These are phyloP conservation scores for Gossypioides kirkii DNA, from an alignment of 345 rosid genomes.

Conservation along the genomic window DNA sequence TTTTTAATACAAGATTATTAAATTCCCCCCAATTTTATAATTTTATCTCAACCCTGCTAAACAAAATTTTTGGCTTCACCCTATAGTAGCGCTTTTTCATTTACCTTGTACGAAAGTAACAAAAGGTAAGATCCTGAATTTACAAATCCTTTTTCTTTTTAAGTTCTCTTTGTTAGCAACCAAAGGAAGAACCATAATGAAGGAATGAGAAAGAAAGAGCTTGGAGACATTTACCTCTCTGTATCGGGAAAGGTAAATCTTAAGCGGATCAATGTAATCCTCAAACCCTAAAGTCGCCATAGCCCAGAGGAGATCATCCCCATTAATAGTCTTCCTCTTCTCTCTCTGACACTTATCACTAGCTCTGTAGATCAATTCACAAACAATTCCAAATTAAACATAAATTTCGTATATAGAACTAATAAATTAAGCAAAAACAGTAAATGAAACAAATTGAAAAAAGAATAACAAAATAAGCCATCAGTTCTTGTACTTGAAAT, in stretches of 20 bases:
- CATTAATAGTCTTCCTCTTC: constrained; percentile 94
- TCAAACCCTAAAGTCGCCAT: constrained; percentile 97
- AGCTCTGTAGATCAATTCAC: constrained; percentile 48
- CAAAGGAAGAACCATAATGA: background rate
- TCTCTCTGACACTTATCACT: constrained; percentile 98
- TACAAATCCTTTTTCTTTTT: background rate
- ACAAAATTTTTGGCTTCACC: too few relatives aligned
- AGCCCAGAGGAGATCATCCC: constrained; percentile 96
- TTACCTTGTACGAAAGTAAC: background rate
- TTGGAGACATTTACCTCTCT: constrained; percentile 52
- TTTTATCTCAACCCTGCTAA: too few relatives aligned
- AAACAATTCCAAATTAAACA: constrained; percentile 8
- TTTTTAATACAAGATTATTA: too few relatives aligned
- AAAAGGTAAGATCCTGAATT: background rate
- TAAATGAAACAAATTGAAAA: background rate
- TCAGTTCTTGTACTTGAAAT: too few relatives aligned
- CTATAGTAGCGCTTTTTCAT: too few relatives aligned
- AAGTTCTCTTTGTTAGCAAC: background rate
- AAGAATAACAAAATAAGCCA: too few relatives aligned
- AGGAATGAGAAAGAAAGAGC: background rate
- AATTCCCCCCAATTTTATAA: too few relatives aligned
- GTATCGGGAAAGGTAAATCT: constrained; percentile 66
- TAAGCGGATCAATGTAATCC: constrained; percentile 90
- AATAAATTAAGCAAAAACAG: background rate
- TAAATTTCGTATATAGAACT: background rate